Conservation (phyloP, 2,329 filamentous ascomycete genomes). For the Penicillium sp. region DNA sequence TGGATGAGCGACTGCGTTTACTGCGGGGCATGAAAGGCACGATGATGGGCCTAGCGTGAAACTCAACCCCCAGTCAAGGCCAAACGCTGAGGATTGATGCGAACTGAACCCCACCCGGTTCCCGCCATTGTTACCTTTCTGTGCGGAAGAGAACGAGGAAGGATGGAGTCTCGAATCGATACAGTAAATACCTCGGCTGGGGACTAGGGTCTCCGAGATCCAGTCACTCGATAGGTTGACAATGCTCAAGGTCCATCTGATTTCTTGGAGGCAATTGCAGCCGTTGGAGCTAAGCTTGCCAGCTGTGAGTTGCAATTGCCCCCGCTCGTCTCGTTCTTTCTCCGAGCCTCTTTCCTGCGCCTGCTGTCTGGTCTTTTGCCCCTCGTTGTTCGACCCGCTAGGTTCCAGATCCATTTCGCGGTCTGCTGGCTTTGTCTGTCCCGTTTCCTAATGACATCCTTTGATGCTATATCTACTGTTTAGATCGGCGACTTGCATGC, state of each 20-base stretch:
- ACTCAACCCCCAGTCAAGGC: constrained; percentile 14
- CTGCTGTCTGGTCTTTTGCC: neutral
- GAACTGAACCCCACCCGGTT: neutral
- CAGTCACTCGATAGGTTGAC: neutral
- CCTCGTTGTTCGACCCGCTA: neutral
- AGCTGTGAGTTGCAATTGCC: constrained; percentile 1
- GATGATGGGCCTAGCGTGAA: constrained; percentile 5
- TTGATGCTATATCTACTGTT: neutral
- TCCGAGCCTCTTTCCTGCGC: neutral
- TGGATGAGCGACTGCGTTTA: constrained; percentile 18
- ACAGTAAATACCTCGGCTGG: neutral
- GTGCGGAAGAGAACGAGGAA: neutral
- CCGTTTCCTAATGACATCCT: neutral
- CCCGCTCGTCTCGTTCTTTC: constrained; percentile 2
- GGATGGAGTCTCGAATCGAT: neutral
- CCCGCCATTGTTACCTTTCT: neutral
- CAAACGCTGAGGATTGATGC: constrained; percentile 8
- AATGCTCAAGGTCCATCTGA: neutral
- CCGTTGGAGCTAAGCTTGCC: constrained; percentile 1
- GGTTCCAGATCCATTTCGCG: neutral
- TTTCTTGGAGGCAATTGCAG: constrained; percentile 13
- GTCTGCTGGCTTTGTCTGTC: neutral
- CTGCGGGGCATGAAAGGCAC: constrained; percentile 21
- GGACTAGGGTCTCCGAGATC: neutral
- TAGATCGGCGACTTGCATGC: constrained; percentile 39